phyloP scores from a whole-genome alignment of 2,329 filamentous ascomycete genomes.

The Scedosporium dehoogii region DNA sequence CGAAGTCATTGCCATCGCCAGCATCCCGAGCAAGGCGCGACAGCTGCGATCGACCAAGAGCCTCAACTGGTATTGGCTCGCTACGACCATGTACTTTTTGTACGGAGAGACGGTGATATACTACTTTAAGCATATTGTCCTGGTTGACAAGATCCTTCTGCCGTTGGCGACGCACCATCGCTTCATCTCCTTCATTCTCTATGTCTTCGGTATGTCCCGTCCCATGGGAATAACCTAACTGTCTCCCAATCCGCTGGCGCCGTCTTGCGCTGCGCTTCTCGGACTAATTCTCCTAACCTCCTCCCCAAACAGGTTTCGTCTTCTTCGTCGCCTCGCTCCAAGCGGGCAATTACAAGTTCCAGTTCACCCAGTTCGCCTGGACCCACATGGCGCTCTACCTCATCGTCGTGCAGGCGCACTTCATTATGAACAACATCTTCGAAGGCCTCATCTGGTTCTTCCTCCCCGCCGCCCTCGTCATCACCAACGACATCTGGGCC shows the following conservation, averaged over 20 bases:
- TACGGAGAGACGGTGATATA: conserved; percentile 99
- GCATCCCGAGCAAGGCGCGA: conserved; percentile 82
- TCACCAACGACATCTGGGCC: conserved; percentile 97
- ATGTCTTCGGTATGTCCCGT: conserved; percentile 81
- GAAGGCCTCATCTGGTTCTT: conserved; percentile 99
- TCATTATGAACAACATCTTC: conserved; percentile 99
- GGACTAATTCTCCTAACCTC: neutral
- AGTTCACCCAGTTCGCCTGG: conserved; percentile 99
- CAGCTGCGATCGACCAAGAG: conserved; percentile 91
- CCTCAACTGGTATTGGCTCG: conserved; percentile 98
- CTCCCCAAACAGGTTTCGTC: conserved; percentile 64
- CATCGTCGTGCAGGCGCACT: conserved; percentile 95
- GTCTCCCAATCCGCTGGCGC: neutral
- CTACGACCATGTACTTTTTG: conserved; percentile 98
- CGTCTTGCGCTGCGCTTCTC: neutral
- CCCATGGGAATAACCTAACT: no score
- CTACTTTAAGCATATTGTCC: conserved; percentile 97
- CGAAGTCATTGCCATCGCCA: conserved; percentile 96
- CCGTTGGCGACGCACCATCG: conserved; percentile 94
- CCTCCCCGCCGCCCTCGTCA: conserved; percentile 85
- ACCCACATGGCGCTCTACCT: conserved; percentile 98
- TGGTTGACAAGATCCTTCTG: conserved; percentile 86
- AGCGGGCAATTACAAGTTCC: conserved; percentile 94
- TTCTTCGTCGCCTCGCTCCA: conserved; percentile 95
- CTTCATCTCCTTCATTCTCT: conserved; percentile 98